Evolutionary conservation across 2,329 filamentous ascomycete species (phyloP).

Genomic region (Verticillium isaacii): DNA sequence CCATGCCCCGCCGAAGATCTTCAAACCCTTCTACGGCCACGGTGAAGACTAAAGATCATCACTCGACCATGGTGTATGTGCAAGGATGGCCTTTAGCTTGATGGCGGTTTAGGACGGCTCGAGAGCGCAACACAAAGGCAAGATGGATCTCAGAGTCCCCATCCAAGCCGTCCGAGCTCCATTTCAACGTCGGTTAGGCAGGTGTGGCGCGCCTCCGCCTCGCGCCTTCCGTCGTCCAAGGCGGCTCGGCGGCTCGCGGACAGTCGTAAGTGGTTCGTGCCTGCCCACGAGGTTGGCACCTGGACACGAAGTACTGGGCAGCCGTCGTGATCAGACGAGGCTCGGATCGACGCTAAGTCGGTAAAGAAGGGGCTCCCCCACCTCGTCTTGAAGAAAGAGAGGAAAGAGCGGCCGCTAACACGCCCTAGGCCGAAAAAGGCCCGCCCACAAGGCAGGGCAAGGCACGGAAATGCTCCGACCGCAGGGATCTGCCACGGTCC

Average conservation of each 20-base stretch:
- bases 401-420: background rate
- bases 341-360: background rate
- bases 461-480: background rate
- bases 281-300: background rate
- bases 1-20: background rate
- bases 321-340: background rate
- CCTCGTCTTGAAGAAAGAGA: too few relatives aligned
- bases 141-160: too few relatives aligned
- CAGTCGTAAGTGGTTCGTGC: background rate
- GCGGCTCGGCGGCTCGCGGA: background rate
- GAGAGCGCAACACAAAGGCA: too few relatives aligned
- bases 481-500: background rate
- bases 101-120: too few relatives aligned
- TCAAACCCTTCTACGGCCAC: background rate
- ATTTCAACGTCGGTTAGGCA: background rate
- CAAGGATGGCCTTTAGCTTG: background rate
- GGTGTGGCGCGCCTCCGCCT: too few relatives aligned
- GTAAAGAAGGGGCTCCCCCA: background rate
- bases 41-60: background rate
- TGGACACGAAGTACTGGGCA: too few relatives aligned
- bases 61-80: background rate
- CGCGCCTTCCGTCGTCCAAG: background rate
- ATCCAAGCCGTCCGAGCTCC: background rate
- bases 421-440: background rate
- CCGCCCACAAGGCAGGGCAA: too few relatives aligned